Percentiles rank a stretch among this genome's conserved stretches.
Evolutionary conservation across 306 rosid genomes (phyloP).

Genomic region (Trifolium dubium): DNA sequence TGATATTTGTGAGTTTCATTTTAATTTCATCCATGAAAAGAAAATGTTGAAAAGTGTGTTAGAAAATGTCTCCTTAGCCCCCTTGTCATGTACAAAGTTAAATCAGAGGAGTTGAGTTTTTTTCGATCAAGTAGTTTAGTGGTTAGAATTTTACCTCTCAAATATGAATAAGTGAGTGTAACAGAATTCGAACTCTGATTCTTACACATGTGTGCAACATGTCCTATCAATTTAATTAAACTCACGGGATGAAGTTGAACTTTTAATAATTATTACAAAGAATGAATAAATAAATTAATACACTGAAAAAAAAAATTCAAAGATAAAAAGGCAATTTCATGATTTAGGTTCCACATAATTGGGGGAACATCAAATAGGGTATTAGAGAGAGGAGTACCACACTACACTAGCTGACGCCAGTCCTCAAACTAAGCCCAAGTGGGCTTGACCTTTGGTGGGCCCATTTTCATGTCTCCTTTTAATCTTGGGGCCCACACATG

Average conservation of each 20-base stretch:
- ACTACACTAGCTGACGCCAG: not conserved
- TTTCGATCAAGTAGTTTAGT: too few relatives aligned
- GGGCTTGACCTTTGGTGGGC: slow-evolving; percentile 56
- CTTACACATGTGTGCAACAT: too few relatives aligned
- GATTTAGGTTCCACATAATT: slow-evolving; percentile 53
- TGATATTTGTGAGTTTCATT: too few relatives aligned
- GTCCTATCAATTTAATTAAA: too few relatives aligned
- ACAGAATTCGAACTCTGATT: too few relatives aligned
- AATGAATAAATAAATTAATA: not conserved
- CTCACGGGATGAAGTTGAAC: not conserved
- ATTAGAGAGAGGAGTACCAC: slow-evolving; percentile 26
- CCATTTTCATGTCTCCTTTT: slow-evolving; percentile 27
- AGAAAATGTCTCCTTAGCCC: too few relatives aligned
- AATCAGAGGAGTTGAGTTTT: too few relatives aligned
- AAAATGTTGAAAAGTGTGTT: not conserved
- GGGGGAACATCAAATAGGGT: slow-evolving; percentile 32
- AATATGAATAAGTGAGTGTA: too few relatives aligned
- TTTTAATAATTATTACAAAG: not conserved
- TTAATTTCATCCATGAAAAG: too few relatives aligned
- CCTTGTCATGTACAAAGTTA: too few relatives aligned
- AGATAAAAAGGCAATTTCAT: slow-evolving; percentile 36
- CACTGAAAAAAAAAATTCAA: slow-evolving; percentile 24
- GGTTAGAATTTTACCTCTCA: too few relatives aligned
- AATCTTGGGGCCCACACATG: slow-evolving; percentile 53
- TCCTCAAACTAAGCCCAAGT: slow-evolving; percentile 39